Evolutionary conservation across 176 grass and related monocot species (phyloP).

Genomic region (Leersia perrieri): DNA sequence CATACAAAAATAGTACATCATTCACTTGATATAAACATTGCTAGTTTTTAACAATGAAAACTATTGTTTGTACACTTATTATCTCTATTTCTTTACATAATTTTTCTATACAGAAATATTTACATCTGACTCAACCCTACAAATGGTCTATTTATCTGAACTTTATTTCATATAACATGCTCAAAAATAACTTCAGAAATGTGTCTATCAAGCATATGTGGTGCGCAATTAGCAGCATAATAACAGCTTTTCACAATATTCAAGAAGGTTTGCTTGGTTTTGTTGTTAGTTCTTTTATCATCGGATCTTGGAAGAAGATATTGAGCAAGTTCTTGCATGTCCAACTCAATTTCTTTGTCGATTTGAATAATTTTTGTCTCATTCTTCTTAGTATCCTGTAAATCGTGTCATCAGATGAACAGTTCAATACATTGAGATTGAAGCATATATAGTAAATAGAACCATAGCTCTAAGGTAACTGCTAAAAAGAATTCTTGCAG

Average conservation of each 20-base stretch:
- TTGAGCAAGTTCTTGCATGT: constrained; percentile 45
- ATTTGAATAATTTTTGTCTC: not conserved
- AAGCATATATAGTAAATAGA: not conserved
- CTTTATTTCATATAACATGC: constrained; percentile 20
- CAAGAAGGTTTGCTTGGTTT: constrained; percentile 49
- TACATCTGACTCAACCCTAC: not conserved
- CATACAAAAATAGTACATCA: not conserved
- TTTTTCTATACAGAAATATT: not conserved
- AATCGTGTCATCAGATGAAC: not conserved
- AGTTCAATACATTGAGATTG: not conserved
- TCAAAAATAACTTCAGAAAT: constrained; percentile 47
- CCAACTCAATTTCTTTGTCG: constrained; percentile 22
- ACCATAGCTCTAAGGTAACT: not conserved
- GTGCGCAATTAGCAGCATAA: constrained; percentile 41
- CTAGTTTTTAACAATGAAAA: not conserved
- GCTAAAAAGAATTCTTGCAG: not conserved
- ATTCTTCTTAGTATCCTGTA: constrained; percentile 9
- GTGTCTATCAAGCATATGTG: constrained; percentile 28
- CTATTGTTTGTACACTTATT: not conserved
- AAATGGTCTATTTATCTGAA: not conserved
- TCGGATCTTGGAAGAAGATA: constrained; percentile 18
- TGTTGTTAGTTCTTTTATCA: not conserved
- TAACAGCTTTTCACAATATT: constrained; percentile 46
- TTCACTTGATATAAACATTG: not conserved
- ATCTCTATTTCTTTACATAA: not conserved